Base-by-base conservation (phyloP, 2,329 filamentous ascomycete genomes). In the Colletotrichum ledebouriae region DNA sequence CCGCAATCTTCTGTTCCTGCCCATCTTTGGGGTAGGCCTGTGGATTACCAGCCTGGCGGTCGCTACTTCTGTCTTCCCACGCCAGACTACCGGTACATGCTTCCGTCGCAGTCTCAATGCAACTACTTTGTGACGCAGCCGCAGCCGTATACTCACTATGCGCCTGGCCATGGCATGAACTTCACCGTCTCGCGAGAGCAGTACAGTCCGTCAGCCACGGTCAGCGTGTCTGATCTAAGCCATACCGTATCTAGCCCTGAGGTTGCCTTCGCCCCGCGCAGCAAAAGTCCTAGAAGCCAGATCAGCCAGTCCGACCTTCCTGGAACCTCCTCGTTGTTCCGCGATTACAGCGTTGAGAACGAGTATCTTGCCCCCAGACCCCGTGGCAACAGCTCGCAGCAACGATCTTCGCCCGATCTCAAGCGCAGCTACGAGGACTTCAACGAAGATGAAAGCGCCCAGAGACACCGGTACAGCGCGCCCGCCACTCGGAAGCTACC, bases 61-160 rank as follows among this genome's bases (percentile, higher is more conserved):
- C 52, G 52, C 34, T 55, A 55, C 13, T 55, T 55, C 34, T 41
- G 34, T 6, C 34, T 55, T 33, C 52, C 52, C 12, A 46, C 37
- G 34, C 56, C 29, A 6, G 56, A 59, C n/a, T 34, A 47, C 42
- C 42, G 42, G 33, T 55, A 47, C 42, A n/a, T 58, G 29, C 6
- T 29, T 29, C 29, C 29, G 29, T 29, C 29, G 29, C 50, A 33
- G 50, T 39, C 50, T 55, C 25, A 39, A 10, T 33, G 4, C n/a
- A 6, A 20, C 22, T 37, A 29, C 29, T 6, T 29, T 29, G 7
- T 29, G 29, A 6, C 29, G 29, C 29, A 29, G 29, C 29, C 29
- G 29, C 29, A 29, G 29, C 29, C 29, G 29, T n/a, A 55, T 10
- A n/a, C 52, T 41, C 52, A 55, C n/a, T 34, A 13, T 12, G 20